Conservation (phyloP, 2,329 filamentous ascomycete species). For the Cytospora chrysosperma region DNA sequence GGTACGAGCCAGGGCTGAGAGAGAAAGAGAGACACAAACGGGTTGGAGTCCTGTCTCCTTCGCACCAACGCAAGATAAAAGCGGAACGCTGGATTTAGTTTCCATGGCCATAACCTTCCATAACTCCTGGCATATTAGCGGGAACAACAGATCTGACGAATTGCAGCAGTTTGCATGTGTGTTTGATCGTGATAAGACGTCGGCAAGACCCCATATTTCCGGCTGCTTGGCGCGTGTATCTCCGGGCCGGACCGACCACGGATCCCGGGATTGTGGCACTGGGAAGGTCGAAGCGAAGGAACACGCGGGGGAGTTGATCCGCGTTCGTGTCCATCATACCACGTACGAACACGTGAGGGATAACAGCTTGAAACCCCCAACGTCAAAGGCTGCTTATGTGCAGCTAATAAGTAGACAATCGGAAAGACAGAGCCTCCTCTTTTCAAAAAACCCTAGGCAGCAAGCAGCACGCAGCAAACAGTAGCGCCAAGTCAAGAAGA, state of each 20-base stretch:
- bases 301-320: not conserved
- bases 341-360: slow-evolving; percentile 16
- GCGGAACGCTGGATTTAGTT: not conserved
- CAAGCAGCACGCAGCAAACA: not conserved
- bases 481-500: not conserved
- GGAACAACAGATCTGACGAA: not conserved
- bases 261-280: not conserved
- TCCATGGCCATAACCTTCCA: not conserved
- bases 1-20: not conserved
- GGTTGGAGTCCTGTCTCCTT: not conserved
- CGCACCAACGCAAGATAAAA: not conserved
- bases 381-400: not conserved
- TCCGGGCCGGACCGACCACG: slow-evolving; percentile 13
- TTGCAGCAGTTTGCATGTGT: not conserved
- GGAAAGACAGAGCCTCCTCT: not conserved
- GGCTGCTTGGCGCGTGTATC: slow-evolving; percentile 8
- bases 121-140: too few relatives aligned
- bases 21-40: too few relatives aligned
- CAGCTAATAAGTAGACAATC: not conserved
- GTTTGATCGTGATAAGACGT: slow-evolving; percentile 9
- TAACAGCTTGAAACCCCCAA: not conserved
- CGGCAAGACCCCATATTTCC: slow-evolving; percentile 6
- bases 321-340: not conserved
- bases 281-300: slow-evolving; percentile 17
- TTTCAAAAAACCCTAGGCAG: too few relatives aligned